Conservation (phyloP, 805 yeast species). For the Myxozyma melibiosi region DNA sequence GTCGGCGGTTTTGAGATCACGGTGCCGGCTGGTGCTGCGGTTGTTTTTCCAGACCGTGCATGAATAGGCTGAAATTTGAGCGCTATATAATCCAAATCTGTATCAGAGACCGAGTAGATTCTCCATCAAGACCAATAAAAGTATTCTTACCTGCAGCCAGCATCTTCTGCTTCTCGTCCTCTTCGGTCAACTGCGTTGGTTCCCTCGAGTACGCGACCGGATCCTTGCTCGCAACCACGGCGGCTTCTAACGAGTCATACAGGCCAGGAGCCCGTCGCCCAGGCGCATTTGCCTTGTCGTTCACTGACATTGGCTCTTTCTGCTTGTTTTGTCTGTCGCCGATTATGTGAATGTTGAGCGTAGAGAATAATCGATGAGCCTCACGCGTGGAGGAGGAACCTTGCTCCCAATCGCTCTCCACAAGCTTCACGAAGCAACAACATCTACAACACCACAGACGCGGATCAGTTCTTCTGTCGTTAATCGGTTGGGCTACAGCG, state of each 20-base stretch:
- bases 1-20: slow-evolving; percentile 24
- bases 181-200: background rate
- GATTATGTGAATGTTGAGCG: no score
- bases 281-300: background rate
- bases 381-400: no score
- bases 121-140: no score
- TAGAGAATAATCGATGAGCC: background rate
- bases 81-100: no score
- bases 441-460: background rate
- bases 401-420: background rate
- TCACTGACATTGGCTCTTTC: background rate
- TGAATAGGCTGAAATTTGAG: slow-evolving; percentile 25
- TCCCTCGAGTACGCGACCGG: slow-evolving; percentile 10
- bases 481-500: background rate
- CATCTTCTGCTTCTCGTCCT: slow-evolving; percentile 12
- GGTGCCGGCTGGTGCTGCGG: background rate
- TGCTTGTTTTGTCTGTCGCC: background rate
- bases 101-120: no score
- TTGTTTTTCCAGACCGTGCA: slow-evolving; percentile 1
- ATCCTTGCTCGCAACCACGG: slow-evolving; percentile 5
- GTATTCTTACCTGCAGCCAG: slow-evolving; percentile 15
- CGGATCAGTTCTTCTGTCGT: no score
- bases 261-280: background rate
- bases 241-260: slow-evolving; percentile 11
- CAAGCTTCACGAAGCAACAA: background rate